Conservation (phyloP, 495 filamentous ascomycete genomes). For the Podospora appendiculata region DNA sequence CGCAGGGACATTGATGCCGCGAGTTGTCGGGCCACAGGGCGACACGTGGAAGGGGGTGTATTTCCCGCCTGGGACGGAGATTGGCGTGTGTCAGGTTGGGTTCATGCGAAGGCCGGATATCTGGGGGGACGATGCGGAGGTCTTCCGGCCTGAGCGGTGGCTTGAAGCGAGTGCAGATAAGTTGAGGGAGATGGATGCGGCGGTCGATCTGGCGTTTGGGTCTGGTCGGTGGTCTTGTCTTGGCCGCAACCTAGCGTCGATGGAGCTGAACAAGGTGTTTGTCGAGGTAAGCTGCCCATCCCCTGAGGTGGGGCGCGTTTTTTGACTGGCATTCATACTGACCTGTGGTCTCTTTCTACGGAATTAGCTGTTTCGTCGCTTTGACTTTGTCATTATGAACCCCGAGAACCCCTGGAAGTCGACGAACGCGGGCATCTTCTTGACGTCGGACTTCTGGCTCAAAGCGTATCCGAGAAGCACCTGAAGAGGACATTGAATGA, state of each 20-base stretch:
- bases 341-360: background rate
- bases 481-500: too few relatives aligned
- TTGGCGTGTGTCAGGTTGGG: constrained; percentile 12
- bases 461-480: background rate
- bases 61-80: constrained; percentile 10
- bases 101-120: constrained; percentile 42
- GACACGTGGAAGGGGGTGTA: constrained; percentile 8
- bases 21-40: background rate
- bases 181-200: constrained; percentile 38
- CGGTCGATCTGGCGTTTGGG: constrained; percentile 46
- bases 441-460: background rate
- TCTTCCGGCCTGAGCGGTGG: constrained; percentile 35
- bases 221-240: constrained; percentile 47
- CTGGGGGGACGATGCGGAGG: constrained; percentile 41
- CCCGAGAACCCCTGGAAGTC: background rate
- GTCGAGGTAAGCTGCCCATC: constrained; percentile 35
- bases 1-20: background rate
- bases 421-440: background rate
- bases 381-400: background rate
- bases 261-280: constrained; percentile 45
- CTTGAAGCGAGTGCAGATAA: constrained; percentile 36
- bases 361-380: background rate
- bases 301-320: too few relatives aligned
- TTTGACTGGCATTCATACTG: too few relatives aligned
- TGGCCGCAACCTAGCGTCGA: constrained; percentile 47